Evolutionary conservation across 2,329 filamentous ascomycete species (phyloP).

Genomic region (Pseudogymnoascus sp.): DNA sequence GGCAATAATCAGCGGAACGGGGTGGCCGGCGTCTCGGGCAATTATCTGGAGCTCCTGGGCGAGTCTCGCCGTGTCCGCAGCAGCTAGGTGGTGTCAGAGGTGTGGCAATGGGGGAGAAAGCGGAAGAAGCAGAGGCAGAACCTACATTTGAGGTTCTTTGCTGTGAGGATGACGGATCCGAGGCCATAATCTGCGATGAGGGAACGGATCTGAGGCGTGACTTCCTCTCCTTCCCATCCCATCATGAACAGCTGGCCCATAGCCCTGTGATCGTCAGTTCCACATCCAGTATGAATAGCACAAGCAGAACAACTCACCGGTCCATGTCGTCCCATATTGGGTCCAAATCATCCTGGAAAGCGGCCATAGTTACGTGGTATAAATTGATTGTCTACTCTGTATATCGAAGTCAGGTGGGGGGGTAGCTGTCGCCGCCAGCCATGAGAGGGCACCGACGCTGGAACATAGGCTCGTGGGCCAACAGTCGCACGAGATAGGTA

Average conservation of each 20-base stretch:
- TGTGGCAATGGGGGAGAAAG: not conserved
- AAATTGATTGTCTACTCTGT: slow-evolving; percentile 25
- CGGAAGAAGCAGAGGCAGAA: slow-evolving; percentile 6
- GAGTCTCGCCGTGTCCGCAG: slow-evolving; percentile 77
- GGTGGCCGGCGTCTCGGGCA: slow-evolving; percentile 82
- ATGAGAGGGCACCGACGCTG: not conserved
- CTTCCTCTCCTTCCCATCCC: slow-evolving; percentile 78
- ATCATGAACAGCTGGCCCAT: slow-evolving; percentile 74
- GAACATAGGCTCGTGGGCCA: not conserved
- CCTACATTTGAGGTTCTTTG: slow-evolving; percentile 78
- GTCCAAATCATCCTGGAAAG: slow-evolving; percentile 43
- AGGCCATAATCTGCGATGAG: slow-evolving; percentile 79
- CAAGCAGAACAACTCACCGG: slow-evolving; percentile 18
- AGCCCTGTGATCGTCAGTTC: slow-evolving; percentile 37
- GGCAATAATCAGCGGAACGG: slow-evolving; percentile 79
- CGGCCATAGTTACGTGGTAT: slow-evolving; percentile 29
- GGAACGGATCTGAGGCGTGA: slow-evolving; percentile 73
- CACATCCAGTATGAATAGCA: slow-evolving; percentile 18
- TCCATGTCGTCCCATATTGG: slow-evolving; percentile 38
- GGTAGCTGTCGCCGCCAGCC: slow-evolving; percentile 5
- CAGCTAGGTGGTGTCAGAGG: slow-evolving; percentile 48
- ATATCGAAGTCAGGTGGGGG: slow-evolving; percentile 14
- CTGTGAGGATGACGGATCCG: slow-evolving; percentile 76
- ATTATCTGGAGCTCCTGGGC: slow-evolving; percentile 90
- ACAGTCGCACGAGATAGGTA: not conserved